A percentile compares a stretch with the other conserved stretches of the same genome.
These are phyloP conservation scores for Pyrenophora graminea DNA, from an alignment of 2,329 filamentous ascomycete genomes.

Conservation along the genomic window DNA sequence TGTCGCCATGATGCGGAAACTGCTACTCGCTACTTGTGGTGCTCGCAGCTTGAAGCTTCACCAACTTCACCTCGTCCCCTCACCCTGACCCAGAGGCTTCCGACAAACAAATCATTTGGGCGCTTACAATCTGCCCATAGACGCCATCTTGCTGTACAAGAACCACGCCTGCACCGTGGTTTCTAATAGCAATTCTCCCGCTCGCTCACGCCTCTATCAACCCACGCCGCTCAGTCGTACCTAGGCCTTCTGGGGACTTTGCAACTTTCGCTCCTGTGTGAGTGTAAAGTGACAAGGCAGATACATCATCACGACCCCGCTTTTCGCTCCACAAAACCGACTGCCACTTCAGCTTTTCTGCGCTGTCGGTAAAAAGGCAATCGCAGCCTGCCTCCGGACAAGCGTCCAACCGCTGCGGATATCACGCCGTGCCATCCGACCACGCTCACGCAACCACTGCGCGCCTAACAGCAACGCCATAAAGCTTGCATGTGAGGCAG, in stretches of 20 bases:
- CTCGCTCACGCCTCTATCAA: conserved; percentile 20
- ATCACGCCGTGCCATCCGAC: background rate
- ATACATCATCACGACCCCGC: conserved; percentile 7
- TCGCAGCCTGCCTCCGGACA: conserved; percentile 14
- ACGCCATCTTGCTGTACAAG: conserved; percentile 21
- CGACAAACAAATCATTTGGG: conserved; percentile 13
- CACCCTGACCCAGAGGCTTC: conserved; percentile 15
- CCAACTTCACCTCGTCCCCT: conserved; percentile 24
- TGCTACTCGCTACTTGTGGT: conserved; percentile 18
- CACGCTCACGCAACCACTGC: background rate
- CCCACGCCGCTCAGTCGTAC: conserved; percentile 14
- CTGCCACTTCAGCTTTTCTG: conserved; percentile 7
- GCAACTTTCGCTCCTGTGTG: conserved; percentile 7
- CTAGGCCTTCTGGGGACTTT: background rate
- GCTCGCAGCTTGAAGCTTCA: conserved; percentile 18
- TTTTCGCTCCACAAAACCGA: conserved; percentile 9
- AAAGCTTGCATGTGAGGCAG: conserved; percentile 41
- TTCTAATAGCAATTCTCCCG: conserved; percentile 22
- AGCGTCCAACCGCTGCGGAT: conserved; percentile 5
- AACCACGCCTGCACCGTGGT: conserved; percentile 47
- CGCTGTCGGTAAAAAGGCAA: conserved; percentile 16
- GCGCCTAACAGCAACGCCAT: conserved; percentile 6
- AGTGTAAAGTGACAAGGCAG: background rate
- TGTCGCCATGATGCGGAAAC: conserved; percentile 24
- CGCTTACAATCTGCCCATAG: conserved; percentile 14